Evolutionary conservation across 305 asterid genomes (phyloP).

Genomic region (Caryopteris hybrid): DNA sequence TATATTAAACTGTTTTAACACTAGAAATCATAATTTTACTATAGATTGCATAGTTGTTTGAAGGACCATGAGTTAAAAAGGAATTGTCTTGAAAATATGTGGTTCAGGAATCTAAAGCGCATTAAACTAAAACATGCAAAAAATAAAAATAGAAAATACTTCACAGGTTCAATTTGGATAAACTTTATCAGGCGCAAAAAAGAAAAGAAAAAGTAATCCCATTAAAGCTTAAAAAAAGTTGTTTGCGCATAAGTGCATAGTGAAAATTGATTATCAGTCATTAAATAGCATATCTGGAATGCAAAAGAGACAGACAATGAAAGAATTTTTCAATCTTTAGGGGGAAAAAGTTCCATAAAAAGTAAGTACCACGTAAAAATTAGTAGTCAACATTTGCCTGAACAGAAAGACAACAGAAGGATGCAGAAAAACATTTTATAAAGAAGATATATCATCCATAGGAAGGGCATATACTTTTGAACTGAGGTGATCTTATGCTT

Average conservation of each 20-base stretch:
- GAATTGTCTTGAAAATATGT: too few species aligned
- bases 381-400: background rate
- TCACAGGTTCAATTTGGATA: too few species aligned
- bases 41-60: too few species aligned
- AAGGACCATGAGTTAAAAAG: too few species aligned
- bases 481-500: constrained; percentile 2
- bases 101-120: too few species aligned
- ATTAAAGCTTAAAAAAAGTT: background rate
- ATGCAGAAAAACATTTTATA: background rate
- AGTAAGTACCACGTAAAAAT: background rate
- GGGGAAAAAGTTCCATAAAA: background rate
- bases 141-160: too few species aligned
- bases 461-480: background rate
- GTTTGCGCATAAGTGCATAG: too few species aligned
- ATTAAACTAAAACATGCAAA: too few species aligned
- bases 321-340: background rate
- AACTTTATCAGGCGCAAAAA: too few species aligned
- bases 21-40: too few species aligned
- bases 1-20: too few species aligned
- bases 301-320: background rate
- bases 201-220: too few species aligned
- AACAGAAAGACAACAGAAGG: background rate
- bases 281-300: background rate
- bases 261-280: background rate
- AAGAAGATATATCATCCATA: background rate